These are phyloP conservation scores for Quillaja saponaria DNA, from an alignment of 306 rosid genomes.

Conservation along the genomic window DNA sequence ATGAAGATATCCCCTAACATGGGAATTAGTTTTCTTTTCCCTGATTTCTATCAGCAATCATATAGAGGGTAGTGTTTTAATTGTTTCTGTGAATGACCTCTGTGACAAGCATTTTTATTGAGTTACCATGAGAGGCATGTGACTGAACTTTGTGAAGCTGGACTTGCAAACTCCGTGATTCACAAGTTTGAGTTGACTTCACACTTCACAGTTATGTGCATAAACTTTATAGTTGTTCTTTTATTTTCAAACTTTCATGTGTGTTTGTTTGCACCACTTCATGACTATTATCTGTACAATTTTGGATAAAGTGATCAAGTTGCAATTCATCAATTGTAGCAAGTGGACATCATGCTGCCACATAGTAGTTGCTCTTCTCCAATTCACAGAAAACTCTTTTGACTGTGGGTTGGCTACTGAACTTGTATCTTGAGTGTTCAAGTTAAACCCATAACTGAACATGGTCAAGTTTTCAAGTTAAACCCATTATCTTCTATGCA, in stretches of 20 bases:
- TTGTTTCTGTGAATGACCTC: slow-evolving; percentile 17
- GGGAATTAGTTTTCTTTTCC: not conserved
- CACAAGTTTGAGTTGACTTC: slow-evolving; percentile 72
- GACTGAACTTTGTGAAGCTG: slow-evolving; percentile 46
- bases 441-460: slow-evolving; percentile 21
- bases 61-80: slow-evolving; percentile 9
- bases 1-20: not conserved
- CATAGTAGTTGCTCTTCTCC: slow-evolving; percentile 32
- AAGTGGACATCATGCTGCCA: slow-evolving; percentile 33
- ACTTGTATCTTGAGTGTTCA: slow-evolving; percentile 17
- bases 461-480: slow-evolving; percentile 2
- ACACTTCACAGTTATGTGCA: slow-evolving; percentile 60
- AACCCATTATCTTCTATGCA: slow-evolving; percentile 15
- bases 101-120: slow-evolving; percentile 15
- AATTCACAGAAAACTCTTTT: slow-evolving; percentile 11
- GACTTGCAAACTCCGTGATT: slow-evolving; percentile 66
- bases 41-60: slow-evolving; percentile 24
- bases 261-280: slow-evolving; percentile 38
- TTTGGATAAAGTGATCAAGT: slow-evolving; percentile 30
- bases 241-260: slow-evolving; percentile 48
- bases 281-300: slow-evolving; percentile 26
- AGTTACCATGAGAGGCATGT: slow-evolving; percentile 33
- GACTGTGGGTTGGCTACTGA: slow-evolving; percentile 22
- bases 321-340: slow-evolving; percentile 18
- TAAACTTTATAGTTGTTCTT: slow-evolving; percentile 50